phyloP scores from a whole-genome alignment of 257 asterid species.

The Solanum clarkiae region DNA sequence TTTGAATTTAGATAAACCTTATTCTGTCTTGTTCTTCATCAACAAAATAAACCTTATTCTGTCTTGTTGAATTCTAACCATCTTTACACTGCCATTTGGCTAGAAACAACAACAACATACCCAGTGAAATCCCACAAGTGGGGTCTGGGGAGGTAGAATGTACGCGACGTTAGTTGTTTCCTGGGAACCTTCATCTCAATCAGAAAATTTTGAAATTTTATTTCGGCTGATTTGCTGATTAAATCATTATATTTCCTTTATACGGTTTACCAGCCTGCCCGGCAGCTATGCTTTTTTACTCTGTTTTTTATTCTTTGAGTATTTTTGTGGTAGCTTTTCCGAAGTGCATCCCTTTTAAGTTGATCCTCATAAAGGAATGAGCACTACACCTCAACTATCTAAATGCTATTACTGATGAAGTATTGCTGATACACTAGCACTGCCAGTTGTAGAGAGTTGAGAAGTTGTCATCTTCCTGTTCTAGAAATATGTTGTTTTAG shows the following conservation, averaged over 20 bases:
- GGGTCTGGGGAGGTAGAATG: no score
- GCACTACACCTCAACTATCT: background rate
- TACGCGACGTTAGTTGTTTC: no score
- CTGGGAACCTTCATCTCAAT: background rate
- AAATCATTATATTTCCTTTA: background rate
- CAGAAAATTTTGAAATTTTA: background rate
- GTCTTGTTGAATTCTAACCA: background rate
- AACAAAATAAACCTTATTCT: background rate
- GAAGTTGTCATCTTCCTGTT: background rate
- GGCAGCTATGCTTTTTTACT: background rate
- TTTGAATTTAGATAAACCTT: background rate
- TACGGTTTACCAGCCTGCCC: background rate
- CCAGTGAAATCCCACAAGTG: no score
- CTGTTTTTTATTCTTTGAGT: background rate
- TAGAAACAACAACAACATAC: background rate
- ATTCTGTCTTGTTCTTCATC: background rate
- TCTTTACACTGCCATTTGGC: background rate
- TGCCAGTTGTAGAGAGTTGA: background rate
- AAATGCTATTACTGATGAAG: background rate
- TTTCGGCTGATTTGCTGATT: background rate
- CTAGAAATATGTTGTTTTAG: background rate
- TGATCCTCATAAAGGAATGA: background rate
- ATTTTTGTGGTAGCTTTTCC: background rate
- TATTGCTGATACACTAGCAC: background rate
- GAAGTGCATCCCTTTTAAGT: background rate